A percentile compares a stretch with the other conserved stretches of the same genome.
phyloP scores from a whole-genome alignment of 192 early-diverging fungal species.

The Coemansia biformis region DNA sequence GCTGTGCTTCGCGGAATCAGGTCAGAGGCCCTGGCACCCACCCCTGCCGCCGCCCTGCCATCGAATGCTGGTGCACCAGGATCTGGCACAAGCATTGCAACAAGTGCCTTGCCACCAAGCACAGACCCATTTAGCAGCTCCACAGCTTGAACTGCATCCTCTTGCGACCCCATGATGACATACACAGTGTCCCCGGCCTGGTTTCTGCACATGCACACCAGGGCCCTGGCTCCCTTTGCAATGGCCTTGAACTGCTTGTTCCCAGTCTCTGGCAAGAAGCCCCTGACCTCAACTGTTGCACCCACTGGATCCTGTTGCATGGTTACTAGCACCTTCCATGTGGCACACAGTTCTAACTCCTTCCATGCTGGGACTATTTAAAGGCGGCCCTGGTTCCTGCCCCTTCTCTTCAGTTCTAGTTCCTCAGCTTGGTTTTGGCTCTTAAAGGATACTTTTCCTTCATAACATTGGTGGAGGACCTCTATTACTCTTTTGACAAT shows the following conservation, averaged over 20 bases:
- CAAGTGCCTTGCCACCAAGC: constrained; percentile 13
- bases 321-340: too few species aligned
- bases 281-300: constrained; percentile 15
- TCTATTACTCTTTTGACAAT: too few species aligned
- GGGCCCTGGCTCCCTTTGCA: constrained; percentile 15
- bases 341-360: too few species aligned
- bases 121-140: constrained; percentile 13
- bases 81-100: constrained; percentile 1
- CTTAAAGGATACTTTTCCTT: too few species aligned
- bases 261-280: constrained; percentile 29
- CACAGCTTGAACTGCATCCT: constrained; percentile 12
- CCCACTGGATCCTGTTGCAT: constrained; percentile 2
- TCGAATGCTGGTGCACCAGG: too few species aligned
- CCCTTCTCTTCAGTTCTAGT: too few species aligned
- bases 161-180: constrained; percentile 22
- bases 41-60: too few species aligned
- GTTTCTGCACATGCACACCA: constrained; percentile 26
- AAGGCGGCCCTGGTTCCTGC: too few species aligned
- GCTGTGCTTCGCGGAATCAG: constrained; percentile 20
- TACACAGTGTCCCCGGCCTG: constrained; percentile 21
- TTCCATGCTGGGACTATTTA: too few species aligned
- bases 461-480: too few species aligned
- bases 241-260: constrained; percentile 34
- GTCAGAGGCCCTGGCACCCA: background rate
- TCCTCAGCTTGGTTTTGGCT: too few species aligned